phyloP scores from a whole-genome alignment of 1,139 yeast genomes.

The Candida albicans region DNA sequence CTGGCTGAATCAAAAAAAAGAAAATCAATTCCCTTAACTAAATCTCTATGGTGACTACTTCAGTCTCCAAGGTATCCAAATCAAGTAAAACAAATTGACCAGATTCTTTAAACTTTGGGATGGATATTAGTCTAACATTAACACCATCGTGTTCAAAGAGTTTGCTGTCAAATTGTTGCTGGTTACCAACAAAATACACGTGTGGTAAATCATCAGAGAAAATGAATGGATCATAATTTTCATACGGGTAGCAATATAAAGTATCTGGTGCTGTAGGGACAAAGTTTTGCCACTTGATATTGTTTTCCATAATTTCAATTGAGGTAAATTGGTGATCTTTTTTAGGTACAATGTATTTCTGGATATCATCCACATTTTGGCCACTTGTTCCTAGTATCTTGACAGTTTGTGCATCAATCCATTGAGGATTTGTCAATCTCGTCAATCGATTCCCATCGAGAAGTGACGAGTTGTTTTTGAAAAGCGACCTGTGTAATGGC shows the following conservation, averaged over 20 bases:
- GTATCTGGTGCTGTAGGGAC: conserved; percentile 98
- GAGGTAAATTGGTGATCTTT: conserved; percentile 3
- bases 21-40: too few species aligned
- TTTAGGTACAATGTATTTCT: conserved; percentile 48
- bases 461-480: conserved; percentile 48
- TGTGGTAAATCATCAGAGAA: conserved; percentile 71
- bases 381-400: conserved; percentile 77
- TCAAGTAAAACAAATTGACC: conserved; percentile 73
- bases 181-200: conserved; percentile 85
- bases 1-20: too few species aligned
- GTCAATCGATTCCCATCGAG: conserved; percentile 42
- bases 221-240: conserved; percentile 79
- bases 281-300: conserved; percentile 79
- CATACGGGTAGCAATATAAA: conserved; percentile 82
- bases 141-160: conserved; percentile 23
- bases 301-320: conserved; percentile 61
- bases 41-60: conserved; percentile 32
- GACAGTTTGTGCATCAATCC: conserved; percentile 56
- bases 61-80: conserved; percentile 53
- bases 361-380: conserved; percentile 77
- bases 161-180: conserved; percentile 53
- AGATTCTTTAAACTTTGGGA: conserved; percentile 69
- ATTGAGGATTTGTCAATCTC: conserved; percentile 72
- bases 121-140: conserved; percentile 54
- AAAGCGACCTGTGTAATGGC: conserved; percentile 75